Conservation (phyloP, 2,329 filamentous ascomycete species). For the Verticillium zaregamsianum region DNA sequence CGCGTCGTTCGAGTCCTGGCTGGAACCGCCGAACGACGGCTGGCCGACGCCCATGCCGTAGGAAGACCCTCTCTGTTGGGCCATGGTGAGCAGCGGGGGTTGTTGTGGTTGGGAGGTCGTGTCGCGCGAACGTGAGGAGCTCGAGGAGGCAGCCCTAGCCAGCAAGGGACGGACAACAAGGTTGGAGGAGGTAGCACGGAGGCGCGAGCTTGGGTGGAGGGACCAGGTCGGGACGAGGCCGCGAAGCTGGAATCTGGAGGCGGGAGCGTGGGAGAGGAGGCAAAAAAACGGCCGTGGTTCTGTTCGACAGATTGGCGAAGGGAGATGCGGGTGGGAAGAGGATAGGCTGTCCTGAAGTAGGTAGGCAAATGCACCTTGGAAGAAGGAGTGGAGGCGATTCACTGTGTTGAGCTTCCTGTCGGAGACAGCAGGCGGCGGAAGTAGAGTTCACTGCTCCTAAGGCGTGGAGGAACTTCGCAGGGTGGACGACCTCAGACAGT, state of each 20-base stretch:
- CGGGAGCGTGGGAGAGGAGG: background rate
- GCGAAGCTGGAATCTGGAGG: background rate
- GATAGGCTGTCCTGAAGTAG: background rate
- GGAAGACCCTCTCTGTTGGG: constrained; percentile 15
- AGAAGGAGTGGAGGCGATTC: background rate
- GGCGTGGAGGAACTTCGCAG: background rate
- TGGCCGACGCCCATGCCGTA: constrained; percentile 13
- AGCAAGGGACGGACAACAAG: background rate
- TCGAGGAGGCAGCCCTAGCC: background rate
- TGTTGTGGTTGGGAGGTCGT: background rate
- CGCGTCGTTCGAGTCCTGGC: constrained; percentile 41
- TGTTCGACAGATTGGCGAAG: background rate
- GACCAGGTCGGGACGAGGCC: background rate
- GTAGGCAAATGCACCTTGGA: background rate
- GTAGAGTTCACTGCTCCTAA: background rate
- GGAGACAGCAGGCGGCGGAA: background rate
- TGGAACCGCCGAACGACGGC: constrained; percentile 12
- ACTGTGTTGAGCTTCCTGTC: background rate
- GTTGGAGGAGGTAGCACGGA: background rate
- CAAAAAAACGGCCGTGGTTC: background rate
- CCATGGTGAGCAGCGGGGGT: constrained; percentile 5
- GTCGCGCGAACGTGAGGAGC: background rate
- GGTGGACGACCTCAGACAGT: background rate
- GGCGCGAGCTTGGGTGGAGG: background rate
- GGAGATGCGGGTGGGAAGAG: background rate